Conservation (phyloP, 176 grass and related monocot genomes). For the Leersia perrieri region DNA sequence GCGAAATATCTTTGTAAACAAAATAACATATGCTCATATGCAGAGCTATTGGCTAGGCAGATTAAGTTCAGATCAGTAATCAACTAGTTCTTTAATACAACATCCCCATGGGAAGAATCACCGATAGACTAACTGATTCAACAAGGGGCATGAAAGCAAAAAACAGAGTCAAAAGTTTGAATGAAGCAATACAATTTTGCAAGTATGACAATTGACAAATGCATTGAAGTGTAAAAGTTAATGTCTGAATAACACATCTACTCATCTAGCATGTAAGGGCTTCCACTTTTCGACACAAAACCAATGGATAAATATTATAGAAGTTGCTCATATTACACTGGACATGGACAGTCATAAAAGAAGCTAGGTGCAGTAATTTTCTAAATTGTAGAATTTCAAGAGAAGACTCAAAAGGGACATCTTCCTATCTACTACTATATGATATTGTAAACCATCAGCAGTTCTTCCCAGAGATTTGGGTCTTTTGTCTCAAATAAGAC, state of each 20-base stretch:
- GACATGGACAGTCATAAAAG: not conserved
- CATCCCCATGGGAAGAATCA: no score
- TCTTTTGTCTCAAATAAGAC: not conserved
- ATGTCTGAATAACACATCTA: not conserved
- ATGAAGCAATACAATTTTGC: not conserved
- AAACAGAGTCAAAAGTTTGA: not conserved
- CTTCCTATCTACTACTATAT: not conserved
- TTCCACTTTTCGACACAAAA: not conserved
- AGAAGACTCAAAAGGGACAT: not conserved
- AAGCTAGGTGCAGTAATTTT: not conserved
- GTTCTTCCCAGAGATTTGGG: not conserved
- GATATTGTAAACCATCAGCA: not conserved
- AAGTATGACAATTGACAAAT: not conserved
- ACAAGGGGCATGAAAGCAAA: not conserved
- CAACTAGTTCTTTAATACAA: not conserved
- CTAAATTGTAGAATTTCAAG: not conserved
- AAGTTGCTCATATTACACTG: not conserved
- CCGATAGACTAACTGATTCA: not conserved
- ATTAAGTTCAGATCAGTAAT: not conserved
- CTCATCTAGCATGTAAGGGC: no score
- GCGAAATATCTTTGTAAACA: not conserved
- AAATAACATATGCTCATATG: not conserved
- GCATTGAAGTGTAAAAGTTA: not conserved
- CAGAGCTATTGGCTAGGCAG: not conserved
- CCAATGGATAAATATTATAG: no score